Evolutionary conservation across 2,329 filamentous ascomycete genomes (phyloP), one percentile per base, ranked within the genome.

Genomic region (Diaporthe australafricana): DNA sequence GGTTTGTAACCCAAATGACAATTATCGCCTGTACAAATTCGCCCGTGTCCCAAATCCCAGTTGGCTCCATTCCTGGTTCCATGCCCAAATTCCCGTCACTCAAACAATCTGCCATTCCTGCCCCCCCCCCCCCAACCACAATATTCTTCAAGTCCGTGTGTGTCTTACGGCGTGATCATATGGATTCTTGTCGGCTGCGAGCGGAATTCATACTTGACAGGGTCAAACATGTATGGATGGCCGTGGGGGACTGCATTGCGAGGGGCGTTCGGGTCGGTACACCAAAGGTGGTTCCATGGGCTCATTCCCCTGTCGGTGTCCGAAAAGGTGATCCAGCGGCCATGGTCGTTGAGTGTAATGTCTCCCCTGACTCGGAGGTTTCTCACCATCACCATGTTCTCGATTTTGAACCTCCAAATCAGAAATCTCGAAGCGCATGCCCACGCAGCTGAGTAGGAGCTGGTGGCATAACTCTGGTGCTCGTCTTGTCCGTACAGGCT

Each of bases 401-500:
- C n/a, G 7, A 32, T 30, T 5, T 22, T 16, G 14, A 11, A 40
- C 12, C 6, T 5, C 65, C 50, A 57, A 2, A 2, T 5, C 16
- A 68, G n/a, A n/a, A 69, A 69, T 2, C 5, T 27, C 6, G 30
- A 16, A 16, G 66, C 66, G 16, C 66, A 69, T 9, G 53, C 53
- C 66, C 66, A 69, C 0, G 30, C 8, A 11, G 66, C n/a, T n/a
- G n/a, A n/a, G n/a, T n/a, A 48, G 7, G 40, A 5, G 11, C 1
- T 0, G 8, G 3, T 3, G 7, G 4, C 4, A 12, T 69, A 69
- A 9, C 3, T 3, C 16, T 16, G 7, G 1, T 7, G 2, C 1
- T 0, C 2, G 42, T 17, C n/a, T 6, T 1, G 20, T 16, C 52
- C 40, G 20, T 69, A 69, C 8, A 69, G 42, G 30, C n/a, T 40